Base-by-base conservation (phyloP, 2,329 filamentous ascomycete species). In the Pezicula neosporulosa region DNA sequence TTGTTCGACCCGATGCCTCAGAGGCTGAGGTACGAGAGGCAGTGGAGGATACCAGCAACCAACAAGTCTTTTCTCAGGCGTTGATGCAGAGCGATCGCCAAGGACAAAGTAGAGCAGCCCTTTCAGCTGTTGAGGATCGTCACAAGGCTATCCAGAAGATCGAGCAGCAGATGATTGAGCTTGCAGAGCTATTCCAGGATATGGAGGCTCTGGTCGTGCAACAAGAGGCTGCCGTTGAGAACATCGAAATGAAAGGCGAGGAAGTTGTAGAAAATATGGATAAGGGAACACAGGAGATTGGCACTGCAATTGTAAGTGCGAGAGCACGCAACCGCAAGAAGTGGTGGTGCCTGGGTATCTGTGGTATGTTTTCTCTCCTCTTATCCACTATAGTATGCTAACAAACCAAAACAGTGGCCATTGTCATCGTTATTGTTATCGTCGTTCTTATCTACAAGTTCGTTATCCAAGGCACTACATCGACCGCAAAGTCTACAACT, bases 91-190 rank as follows among this genome's bases (percentile, higher is more conserved):
- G 84, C 68, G 87, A 87, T 71, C 86, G 90, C 64, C 83, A 85
- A 66, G 89, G 90, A 46, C 88, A 95, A 70, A 89, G 90, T 39
- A 85, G 87, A 58, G 83, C 85, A 36, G 90, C 90, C 35, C 78
- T 96, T 50, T 82, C 81, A 60, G 90, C 90, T 58, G 90, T 96
- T 35, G 82, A 87, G 69, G 83, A 89, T 64, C 87, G 94, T 59
- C 91, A 96, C 69, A 83, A 83, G 48, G 91, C 89, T 39, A 88
- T 99, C 60, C 83, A 91, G 71, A 93, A 95, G 78, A 96, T 97
- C 65, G 91, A 96, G 75, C 78, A 82, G 66, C 89, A 95, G 67
- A 89, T 97, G 81, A 83, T 89, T 10, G 89, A 96, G 71, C 77
- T 99, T 51, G 83, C 88, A 6, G 83, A 94, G 70, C 76, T 97